These are phyloP conservation scores for Verticillium nonalfalfae DNA, from an alignment of 2,329 filamentous ascomycete species.

Conservation along the genomic window DNA sequence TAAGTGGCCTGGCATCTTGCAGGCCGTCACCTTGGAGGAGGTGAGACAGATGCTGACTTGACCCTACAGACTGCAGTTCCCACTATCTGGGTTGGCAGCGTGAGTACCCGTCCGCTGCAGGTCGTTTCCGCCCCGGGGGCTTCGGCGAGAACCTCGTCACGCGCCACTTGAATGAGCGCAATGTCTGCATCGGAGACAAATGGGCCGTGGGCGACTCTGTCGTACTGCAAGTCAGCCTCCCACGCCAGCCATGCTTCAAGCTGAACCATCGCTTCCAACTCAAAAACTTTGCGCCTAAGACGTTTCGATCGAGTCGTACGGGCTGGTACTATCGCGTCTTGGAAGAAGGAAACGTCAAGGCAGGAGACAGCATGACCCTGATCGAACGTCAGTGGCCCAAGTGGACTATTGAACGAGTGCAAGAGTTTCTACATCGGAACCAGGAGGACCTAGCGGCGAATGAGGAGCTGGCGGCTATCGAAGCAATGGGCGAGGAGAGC, in stretches of 20 bases:
- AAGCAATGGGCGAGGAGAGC: constrained; percentile 42
- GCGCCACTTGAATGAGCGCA: constrained; percentile 53
- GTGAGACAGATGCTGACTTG: background rate
- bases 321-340: constrained; percentile 63
- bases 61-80: constrained; percentile 42
- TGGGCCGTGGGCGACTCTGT: constrained; percentile 43
- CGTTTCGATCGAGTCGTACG: constrained; percentile 50
- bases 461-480: constrained; percentile 42
- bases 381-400: constrained; percentile 47
- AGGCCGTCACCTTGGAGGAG: background rate
- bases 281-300: constrained; percentile 53
- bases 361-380: constrained; percentile 51
- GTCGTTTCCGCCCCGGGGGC: constrained; percentile 47
- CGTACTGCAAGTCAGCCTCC: constrained; percentile 52
- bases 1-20: constrained; percentile 19
- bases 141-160: constrained; percentile 62
- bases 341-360: constrained; percentile 43
- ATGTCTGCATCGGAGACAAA: constrained; percentile 59
- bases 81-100: constrained; percentile 51
- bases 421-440: constrained; percentile 55
- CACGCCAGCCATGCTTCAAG: constrained; percentile 61
- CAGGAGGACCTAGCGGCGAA: constrained; percentile 44
- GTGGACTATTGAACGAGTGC: constrained; percentile 58
- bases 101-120: constrained; percentile 43
- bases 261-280: constrained; percentile 61